These are phyloP conservation scores for Ascochyta fabae DNA, from an alignment of 2,329 filamentous ascomycete genomes.

Conservation along the genomic window DNA sequence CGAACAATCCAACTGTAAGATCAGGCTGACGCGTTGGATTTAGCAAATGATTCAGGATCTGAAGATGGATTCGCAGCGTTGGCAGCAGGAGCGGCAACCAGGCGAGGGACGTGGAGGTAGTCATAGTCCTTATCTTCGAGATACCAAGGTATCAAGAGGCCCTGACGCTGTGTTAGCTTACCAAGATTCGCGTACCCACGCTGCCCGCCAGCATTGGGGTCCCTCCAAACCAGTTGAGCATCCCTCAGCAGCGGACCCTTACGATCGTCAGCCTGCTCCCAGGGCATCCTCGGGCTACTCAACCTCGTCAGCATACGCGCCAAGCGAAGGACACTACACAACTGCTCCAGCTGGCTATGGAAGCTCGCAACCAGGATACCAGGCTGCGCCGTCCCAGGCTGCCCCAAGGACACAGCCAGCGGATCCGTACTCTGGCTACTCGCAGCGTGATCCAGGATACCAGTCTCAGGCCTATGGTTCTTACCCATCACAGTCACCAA, in stretches of 20 bases:
- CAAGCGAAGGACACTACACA: slow-evolving; percentile 44
- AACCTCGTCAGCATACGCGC: slow-evolving; percentile 14
- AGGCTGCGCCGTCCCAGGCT: slow-evolving; percentile 30
- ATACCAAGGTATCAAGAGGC: slow-evolving; percentile 52
- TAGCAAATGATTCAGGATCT: slow-evolving; percentile 59
- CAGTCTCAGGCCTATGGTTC: slow-evolving; percentile 27
- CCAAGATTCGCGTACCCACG: slow-evolving; percentile 52
- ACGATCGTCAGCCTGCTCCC: slow-evolving; percentile 14
- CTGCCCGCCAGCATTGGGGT: slow-evolving; percentile 52
- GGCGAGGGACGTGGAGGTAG: slow-evolving; percentile 56
- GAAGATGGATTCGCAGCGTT: slow-evolving; percentile 56
- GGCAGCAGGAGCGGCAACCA: slow-evolving; percentile 47
- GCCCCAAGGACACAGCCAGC: slow-evolving; percentile 42
- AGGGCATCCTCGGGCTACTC: slow-evolving; percentile 10
- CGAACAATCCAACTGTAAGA: neutral
- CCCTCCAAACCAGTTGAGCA: slow-evolving; percentile 41
- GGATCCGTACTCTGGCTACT: slow-evolving; percentile 39
- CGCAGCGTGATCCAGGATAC: slow-evolving; percentile 21
- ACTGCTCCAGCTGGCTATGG: slow-evolving; percentile 39
- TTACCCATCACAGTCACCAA: slow-evolving; percentile 37
- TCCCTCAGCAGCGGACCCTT: slow-evolving; percentile 23
- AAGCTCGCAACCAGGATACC: slow-evolving; percentile 34
- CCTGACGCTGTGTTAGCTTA: slow-evolving; percentile 55
- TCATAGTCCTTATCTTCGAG: slow-evolving; percentile 47
- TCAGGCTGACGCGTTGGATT: slow-evolving; percentile 26